These are phyloP conservation scores for Kalmusia sp. DNA, from an alignment of 2,329 filamentous ascomycete genomes.

Conservation along the genomic window DNA sequence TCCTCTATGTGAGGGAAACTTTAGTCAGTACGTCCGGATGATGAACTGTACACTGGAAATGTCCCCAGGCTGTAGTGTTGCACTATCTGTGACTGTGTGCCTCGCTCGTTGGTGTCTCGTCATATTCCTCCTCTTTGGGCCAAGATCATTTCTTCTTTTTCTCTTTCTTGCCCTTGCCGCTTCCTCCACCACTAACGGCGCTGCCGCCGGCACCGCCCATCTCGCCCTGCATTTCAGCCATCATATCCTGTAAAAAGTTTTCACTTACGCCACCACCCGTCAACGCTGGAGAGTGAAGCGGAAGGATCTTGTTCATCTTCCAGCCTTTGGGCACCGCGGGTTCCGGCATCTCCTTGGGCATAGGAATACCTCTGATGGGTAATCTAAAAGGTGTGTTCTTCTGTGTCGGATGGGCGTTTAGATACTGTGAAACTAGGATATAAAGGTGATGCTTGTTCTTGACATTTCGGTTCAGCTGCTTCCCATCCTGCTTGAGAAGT, in stretches of 20 bases:
- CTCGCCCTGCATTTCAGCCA: conserved; percentile 81
- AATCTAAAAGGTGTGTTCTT: conserved; percentile 74
- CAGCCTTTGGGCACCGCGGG: conserved; percentile 78
- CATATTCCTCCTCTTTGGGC: too few species aligned
- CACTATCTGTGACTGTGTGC: too few species aligned
- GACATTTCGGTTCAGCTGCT: conserved; percentile 58
- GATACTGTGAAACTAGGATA: conserved; percentile 76
- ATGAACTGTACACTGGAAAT: too few species aligned
- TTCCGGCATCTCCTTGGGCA: conserved; percentile 71
- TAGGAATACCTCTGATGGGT: conserved; percentile 74
- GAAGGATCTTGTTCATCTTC: conserved; percentile 86
- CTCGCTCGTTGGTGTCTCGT: neutral
- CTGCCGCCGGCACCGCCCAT: conserved; percentile 34
- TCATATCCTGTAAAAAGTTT: conserved; percentile 95
- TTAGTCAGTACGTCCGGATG: too few species aligned
- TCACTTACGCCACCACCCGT: conserved; percentile 93
- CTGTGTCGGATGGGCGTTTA: conserved; percentile 79
- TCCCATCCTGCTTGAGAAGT: conserved; percentile 69
- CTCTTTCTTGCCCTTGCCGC: conserved; percentile 44
- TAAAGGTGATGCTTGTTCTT: conserved; percentile 89
- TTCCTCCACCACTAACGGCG: conserved; percentile 19
- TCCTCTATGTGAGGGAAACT: too few species aligned
- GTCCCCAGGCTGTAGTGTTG: too few species aligned
- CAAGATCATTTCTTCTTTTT: conserved; percentile 46
- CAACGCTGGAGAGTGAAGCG: conserved; percentile 86